Conservation (phyloP, 371 early-diverging fungal species). For the Haplosporangium sp. region DNA sequence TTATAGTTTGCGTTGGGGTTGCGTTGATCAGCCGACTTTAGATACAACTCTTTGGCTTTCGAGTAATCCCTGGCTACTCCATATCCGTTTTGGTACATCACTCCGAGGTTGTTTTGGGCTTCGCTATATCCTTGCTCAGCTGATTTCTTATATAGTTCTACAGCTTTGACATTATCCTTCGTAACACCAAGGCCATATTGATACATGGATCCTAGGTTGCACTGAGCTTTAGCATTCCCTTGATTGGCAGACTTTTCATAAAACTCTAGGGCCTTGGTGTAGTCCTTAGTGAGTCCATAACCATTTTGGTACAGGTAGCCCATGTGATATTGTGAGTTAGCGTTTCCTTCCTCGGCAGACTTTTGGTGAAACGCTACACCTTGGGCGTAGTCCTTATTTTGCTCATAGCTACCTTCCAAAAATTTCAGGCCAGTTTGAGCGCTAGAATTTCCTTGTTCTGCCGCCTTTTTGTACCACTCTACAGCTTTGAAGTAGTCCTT, state of each 20-base stretch:
- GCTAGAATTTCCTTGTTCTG: too few species aligned
- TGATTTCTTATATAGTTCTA: neutral
- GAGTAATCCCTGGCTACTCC: too few species aligned
- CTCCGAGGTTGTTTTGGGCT: neutral
- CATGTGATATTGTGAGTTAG: neutral
- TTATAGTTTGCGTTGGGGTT: too few species aligned
- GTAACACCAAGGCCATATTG: neutral
- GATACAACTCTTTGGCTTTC: too few species aligned
- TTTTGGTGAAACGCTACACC: too few species aligned
- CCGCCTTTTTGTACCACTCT: too few species aligned
- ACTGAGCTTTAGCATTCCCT: neutral
- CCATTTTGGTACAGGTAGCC: neutral
- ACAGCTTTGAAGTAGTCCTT: too few species aligned
- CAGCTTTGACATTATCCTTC: neutral
- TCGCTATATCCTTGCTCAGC: neutral
- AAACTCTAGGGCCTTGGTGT: neutral
- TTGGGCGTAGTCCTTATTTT: too few species aligned
- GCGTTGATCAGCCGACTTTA: too few species aligned
- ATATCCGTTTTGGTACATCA: too few species aligned
- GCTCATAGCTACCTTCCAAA: too few species aligned
- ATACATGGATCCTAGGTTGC: neutral
- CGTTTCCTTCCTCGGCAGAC: neutral
- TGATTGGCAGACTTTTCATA: neutral
- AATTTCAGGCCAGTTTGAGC: too few species aligned
- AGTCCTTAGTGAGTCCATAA: neutral